Conservation (phyloP, 768 basidiomycete species). For the Cubamyces sp. region DNA sequence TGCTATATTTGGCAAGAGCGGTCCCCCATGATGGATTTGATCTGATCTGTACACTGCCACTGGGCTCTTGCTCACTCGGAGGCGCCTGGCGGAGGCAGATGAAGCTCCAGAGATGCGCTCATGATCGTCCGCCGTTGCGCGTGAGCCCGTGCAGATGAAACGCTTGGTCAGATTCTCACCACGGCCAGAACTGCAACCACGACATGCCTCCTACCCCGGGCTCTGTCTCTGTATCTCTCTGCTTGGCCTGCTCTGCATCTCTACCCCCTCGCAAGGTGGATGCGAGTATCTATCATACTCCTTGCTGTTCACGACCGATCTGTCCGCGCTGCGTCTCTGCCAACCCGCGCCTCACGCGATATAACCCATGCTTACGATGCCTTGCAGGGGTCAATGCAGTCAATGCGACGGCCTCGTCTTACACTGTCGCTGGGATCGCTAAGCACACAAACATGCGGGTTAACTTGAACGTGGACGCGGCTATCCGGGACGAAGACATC, state of each 20-base stretch:
- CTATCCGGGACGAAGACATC: slow-evolving; percentile 59
- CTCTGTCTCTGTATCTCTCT: slow-evolving; percentile 19
- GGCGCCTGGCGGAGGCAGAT: not conserved
- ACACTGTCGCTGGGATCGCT: no score
- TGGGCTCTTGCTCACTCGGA: not conserved
- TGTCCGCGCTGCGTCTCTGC: slow-evolving; percentile 58
- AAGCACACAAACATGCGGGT: not conserved
- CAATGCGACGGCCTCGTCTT: slow-evolving; percentile 5
- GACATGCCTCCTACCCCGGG: slow-evolving; percentile 5
- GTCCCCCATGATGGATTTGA: not conserved
- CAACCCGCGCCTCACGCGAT: slow-evolving; percentile 68
- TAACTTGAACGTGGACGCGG: slow-evolving; percentile 62
- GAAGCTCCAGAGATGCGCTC: no score
- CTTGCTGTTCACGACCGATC: slow-evolving; percentile 68
- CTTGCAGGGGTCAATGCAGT: slow-evolving; percentile 49
- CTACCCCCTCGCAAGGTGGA: slow-evolving; percentile 29
- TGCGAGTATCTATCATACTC: slow-evolving; percentile 50
- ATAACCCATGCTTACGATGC: slow-evolving; percentile 75
- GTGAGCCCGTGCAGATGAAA: not conserved
- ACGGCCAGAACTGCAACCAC: not conserved
- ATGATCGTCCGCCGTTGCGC: no score
- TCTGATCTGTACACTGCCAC: slow-evolving; percentile 17
- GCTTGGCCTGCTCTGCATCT: slow-evolving; percentile 36
- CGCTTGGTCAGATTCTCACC: not conserved
- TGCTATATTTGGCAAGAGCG: slow-evolving; percentile 10